Evolutionary conservation across 192 early-diverging fungal species (phyloP), one percentile per base, ranked within the genome.

Genomic region (Paraglomus brasilianum): DNA sequence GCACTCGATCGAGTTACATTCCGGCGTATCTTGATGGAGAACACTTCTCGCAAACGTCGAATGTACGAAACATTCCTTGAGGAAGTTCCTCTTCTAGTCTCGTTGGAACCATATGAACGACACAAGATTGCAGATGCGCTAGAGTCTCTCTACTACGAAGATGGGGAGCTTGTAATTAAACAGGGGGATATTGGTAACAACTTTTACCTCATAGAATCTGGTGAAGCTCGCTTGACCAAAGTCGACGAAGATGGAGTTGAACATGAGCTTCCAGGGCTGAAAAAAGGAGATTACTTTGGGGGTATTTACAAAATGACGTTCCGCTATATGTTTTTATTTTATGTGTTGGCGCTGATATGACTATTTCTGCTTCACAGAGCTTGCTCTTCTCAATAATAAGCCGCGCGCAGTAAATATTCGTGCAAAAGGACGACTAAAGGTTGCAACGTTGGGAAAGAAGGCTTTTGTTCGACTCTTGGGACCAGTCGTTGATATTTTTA

Each of bases 61-160:
- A 90, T 98, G 88, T 99, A 99, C 80, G 97, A 99, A 81, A 71
- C 82, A 17, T 99, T 99, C 80, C 78, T 99, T 55, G 95, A 95
- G 78, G 95, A 95, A 43, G 90, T 99, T 13, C 88, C 88, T 5
- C 76, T 97, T 30, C 85, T 99, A 21, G 80, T 87, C 17, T 94
- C 91, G 15, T 83, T 99, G 44, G 92, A 97, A 77, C 85, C 93
- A 1, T 99, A 99, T 76, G 97, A 99, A 75, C 87, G 97, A 30
- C 95, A 96, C 77, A 99, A 99, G 78, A 97, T 99, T 76, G 95
- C 97, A 14, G 97, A 99, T 81, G 95, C 94, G 6, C 80, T 99
- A 24, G 97, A 99, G 75, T 89, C 92, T n/a, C 85, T 94, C 14
- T 86, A 87, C 17, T 99, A 89, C 81, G 82, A 87, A 45, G 91